Evolutionary conservation across 768 basidiomycete species (phyloP).

Genomic region (Tricholoma hemisulphureum): DNA sequence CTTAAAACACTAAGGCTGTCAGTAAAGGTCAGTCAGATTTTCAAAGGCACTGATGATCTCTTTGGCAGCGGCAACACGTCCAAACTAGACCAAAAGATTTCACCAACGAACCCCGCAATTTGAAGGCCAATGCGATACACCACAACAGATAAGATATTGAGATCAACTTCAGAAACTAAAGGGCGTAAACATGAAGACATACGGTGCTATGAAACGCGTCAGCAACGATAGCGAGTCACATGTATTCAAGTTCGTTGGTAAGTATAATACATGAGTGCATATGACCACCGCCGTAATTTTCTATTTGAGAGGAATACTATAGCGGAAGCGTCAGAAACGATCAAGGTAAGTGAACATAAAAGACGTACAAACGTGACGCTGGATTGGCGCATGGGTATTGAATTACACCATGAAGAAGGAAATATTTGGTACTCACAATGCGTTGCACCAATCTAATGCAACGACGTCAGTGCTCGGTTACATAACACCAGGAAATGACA

Average conservation of each 20-base stretch:
- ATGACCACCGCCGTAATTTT: conserved; percentile 18
- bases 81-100: too few species aligned
- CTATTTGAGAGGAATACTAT: conserved; percentile 95
- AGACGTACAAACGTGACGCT: conserved; percentile 75
- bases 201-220: too few species aligned
- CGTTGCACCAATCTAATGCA: conserved; percentile 81
- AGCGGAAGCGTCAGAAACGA: conserved; percentile 14
- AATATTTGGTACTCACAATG: conserved; percentile 58
- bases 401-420: conserved; percentile 1
- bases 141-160: too few species aligned
- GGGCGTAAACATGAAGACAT: too few species aligned
- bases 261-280: conserved; percentile 20
- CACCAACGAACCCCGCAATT: too few species aligned
- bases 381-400: conserved; percentile 15
- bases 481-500: conserved; percentile 14
- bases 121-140: too few species aligned
- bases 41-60: too few species aligned
- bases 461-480: conserved; percentile 9
- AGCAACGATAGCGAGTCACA: too few species aligned
- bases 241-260: conserved; percentile 8
- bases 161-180: too few species aligned
- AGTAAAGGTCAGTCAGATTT: too few species aligned
- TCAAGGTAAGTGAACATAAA: neutral
- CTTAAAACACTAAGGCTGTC: too few species aligned
- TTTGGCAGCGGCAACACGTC: too few species aligned